phyloP scores from a whole-genome alignment of 805 yeast species.

The Clavispora asparagi region DNA sequence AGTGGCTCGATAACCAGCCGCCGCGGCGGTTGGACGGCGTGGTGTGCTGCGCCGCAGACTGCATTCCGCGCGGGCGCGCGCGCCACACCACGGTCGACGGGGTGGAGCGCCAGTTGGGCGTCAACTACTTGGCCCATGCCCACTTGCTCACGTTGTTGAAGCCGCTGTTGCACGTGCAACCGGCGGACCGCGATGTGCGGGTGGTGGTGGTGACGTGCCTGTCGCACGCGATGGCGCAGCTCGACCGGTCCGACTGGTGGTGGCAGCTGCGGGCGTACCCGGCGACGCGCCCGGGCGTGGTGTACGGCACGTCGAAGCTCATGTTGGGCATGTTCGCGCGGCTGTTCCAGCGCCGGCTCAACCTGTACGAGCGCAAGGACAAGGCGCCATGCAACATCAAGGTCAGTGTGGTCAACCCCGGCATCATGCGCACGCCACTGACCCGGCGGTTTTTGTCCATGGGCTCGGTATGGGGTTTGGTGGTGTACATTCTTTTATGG shows the following conservation, averaged over 20 bases:
- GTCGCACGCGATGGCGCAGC: constrained; percentile 65
- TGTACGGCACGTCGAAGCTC: constrained; percentile 79
- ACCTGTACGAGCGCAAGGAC: constrained; percentile 60
- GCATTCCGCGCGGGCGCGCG: constrained; percentile 62
- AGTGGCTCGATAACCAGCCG: constrained; percentile 87
- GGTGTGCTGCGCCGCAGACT: constrained; percentile 81
- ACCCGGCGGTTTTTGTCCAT: constrained; percentile 72
- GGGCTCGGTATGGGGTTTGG: constrained; percentile 62
- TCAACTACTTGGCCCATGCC: constrained; percentile 75
- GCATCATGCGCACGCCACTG: constrained; percentile 83
- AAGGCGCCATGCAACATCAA: constrained; percentile 65
- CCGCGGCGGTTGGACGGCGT: constrained; percentile 90
- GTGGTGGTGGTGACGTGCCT: constrained; percentile 75
- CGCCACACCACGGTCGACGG: constrained; percentile 76
- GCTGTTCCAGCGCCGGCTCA: constrained; percentile 68
- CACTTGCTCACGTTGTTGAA: constrained; percentile 74
- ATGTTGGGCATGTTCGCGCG: constrained; percentile 69
- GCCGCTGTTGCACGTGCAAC: constrained; percentile 85
- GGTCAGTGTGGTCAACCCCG: constrained; percentile 82
- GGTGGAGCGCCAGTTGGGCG: constrained; percentile 76
- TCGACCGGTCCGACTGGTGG: constrained; percentile 60
- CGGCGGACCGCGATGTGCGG: constrained; percentile 91
- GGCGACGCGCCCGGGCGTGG: constrained; percentile 58
- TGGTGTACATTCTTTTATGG: constrained; percentile 59
- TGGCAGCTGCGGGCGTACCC: constrained; percentile 62